A percentile compares a stretch with the other conserved stretches of the same genome.
phyloP scores from a whole-genome alignment of 805 yeast genomes.

The Lipomyces japonicus region DNA sequence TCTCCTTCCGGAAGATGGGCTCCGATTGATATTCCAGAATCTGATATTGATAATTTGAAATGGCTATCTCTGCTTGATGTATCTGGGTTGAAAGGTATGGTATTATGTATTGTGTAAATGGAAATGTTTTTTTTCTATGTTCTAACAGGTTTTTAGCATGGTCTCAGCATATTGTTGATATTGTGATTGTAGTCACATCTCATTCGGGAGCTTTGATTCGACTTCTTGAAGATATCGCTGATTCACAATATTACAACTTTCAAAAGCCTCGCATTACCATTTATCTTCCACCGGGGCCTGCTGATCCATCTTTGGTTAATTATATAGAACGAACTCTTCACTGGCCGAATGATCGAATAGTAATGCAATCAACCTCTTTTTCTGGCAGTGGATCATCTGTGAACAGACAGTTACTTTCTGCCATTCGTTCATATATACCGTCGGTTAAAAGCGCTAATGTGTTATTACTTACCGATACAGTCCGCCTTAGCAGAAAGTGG shows the following conservation, averaged over 20 bases:
- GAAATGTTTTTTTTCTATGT: background rate
- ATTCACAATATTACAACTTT: conserved; percentile 21
- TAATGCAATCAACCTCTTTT: conserved; percentile 12
- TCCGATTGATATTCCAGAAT: conserved; percentile 25
- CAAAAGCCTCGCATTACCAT: conserved; percentile 22
- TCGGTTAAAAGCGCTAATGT: conserved; percentile 16
- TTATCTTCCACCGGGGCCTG: conserved; percentile 24
- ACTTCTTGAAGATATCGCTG: conserved; percentile 15
- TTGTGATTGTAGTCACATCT: conserved; percentile 18
- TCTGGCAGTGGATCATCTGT: background rate
- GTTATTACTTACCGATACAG: conserved; percentile 18
- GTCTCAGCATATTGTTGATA: conserved; percentile 22
- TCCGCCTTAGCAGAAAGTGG: conserved; percentile 20
- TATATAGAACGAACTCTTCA: conserved; percentile 15
- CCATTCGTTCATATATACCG: conserved; percentile 21
- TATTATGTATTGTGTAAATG: no score
- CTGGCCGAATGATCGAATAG: conserved; percentile 23
- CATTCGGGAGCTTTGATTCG: conserved; percentile 22
- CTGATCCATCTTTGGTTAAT: conserved; percentile 16
- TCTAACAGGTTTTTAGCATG: conserved; percentile 8
- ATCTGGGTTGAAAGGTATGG: conserved; percentile 12
- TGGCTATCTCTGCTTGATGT: conserved; percentile 19
- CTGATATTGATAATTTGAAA: conserved; percentile 10
- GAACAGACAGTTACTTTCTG: conserved; percentile 7
- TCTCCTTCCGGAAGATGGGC: conserved; percentile 17